These are phyloP conservation scores for Gremmenia infestans DNA, from an alignment of 2,329 filamentous ascomycete species.

Conservation along the genomic window DNA sequence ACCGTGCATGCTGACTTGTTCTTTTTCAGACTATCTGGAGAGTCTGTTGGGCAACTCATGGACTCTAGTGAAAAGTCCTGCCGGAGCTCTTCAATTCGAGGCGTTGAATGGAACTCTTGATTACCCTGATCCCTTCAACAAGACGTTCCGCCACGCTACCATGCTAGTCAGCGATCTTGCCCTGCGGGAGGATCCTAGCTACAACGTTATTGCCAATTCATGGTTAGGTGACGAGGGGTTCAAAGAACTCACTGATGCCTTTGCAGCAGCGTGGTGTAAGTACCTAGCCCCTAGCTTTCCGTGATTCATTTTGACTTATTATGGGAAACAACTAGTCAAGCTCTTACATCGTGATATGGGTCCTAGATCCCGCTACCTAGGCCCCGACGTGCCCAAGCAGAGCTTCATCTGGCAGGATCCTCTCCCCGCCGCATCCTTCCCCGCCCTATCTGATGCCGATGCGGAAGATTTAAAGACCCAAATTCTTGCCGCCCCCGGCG, in stretches of 20 bases:
- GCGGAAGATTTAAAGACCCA: constrained; percentile 61
- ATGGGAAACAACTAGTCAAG: constrained; percentile 35
- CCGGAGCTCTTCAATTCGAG: constrained; percentile 71
- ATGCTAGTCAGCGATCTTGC: constrained; percentile 76
- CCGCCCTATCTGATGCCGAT: constrained; percentile 36
- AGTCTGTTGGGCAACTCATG: constrained; percentile 76
- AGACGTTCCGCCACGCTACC: constrained; percentile 67
- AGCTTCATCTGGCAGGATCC: constrained; percentile 53
- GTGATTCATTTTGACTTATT: constrained; percentile 38
- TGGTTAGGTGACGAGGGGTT: constrained; percentile 58
- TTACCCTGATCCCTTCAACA: constrained; percentile 67
- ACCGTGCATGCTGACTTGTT: background rate
- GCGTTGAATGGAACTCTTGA: constrained; percentile 62
- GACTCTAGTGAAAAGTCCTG: constrained; percentile 70
- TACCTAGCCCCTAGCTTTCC: constrained; percentile 48
- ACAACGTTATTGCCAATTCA: constrained; percentile 69
- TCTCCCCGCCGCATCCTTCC: constrained; percentile 42
- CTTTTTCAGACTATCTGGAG: constrained; percentile 51
- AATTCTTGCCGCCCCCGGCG: constrained; percentile 54
- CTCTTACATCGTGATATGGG: constrained; percentile 57
- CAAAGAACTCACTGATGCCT: constrained; percentile 63
- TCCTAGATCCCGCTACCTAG: constrained; percentile 49
- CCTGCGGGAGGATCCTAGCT: constrained; percentile 64
- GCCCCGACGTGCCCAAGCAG: constrained; percentile 52
- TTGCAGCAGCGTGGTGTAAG: constrained; percentile 63